Evolutionary conservation across 2,329 filamentous ascomycete species (phyloP).

Genomic region (Fusarium subtropicale): DNA sequence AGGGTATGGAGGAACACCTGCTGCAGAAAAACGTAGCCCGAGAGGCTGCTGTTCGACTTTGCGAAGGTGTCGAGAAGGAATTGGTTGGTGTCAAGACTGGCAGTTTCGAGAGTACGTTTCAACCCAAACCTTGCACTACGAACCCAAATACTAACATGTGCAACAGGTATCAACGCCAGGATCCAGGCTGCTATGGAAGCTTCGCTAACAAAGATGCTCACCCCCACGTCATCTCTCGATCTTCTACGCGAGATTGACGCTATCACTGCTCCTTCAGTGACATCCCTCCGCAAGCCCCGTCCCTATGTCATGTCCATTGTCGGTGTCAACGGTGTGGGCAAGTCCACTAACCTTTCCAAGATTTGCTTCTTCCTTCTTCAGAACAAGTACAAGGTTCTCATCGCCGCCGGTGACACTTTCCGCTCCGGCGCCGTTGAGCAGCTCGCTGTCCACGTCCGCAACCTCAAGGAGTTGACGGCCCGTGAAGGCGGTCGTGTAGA

Average conservation of each 20-base stretch:
- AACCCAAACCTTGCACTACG: not conserved
- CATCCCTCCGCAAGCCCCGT: constrained; percentile 72
- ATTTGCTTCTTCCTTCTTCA: constrained; percentile 98
- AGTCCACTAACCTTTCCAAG: constrained; percentile 97
- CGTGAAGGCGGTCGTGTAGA: constrained; percentile 89
- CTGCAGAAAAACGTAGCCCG: constrained; percentile 96
- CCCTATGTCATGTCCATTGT: constrained; percentile 99
- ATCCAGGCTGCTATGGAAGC: constrained; percentile 91
- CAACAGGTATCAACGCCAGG: constrained; percentile 77
- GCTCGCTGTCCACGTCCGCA: constrained; percentile 92
- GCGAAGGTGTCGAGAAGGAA: constrained; percentile 90
- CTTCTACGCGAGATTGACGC: constrained; percentile 92
- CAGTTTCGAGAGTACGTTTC: constrained; percentile 79
- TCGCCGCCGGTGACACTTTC: constrained; percentile 96
- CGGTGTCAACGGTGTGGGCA: constrained; percentile 97
- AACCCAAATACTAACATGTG: constrained; percentile 32
- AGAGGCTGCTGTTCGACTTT: constrained; percentile 91
- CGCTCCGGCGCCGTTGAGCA: constrained; percentile 97
- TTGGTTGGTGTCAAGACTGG: constrained; percentile 91
- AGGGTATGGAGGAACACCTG: constrained; percentile 95
- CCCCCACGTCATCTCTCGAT: constrained; percentile 93
- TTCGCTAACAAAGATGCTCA: constrained; percentile 93
- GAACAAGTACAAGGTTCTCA: constrained; percentile 95
- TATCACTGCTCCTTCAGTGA: constrained; percentile 73
- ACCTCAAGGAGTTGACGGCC: constrained; percentile 86